Base-by-base conservation (phyloP, 1,139 yeast species). In the Kazachstania sp. region DNA sequence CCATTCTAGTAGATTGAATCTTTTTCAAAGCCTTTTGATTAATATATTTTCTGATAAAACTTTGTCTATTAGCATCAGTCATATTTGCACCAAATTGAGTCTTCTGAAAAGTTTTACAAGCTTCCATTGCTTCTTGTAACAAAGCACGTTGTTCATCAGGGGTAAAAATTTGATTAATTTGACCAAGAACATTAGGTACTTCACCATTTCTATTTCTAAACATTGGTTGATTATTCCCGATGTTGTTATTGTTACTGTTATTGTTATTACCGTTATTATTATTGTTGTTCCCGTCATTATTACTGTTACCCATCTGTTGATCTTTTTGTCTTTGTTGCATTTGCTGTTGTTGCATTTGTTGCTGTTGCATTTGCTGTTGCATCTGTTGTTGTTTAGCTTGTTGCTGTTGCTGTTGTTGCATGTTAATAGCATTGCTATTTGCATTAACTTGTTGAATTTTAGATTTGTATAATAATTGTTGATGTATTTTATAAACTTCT, bases 11-110 rank as follows among this genome's bases (percentile, higher is more conserved):
- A 28, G 57, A 54, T 44, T 64, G 68, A 37, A 63, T 54, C 51
- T 69, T 71, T 48, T 67, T 70, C 43, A 71, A 63, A 39, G 71
- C 73, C 46, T 66, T 66, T 48, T 67, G 71, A 48, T 71, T 72
- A 41, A 65, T 63, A 49, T 62, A 65, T 42, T 63, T 64, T 49
- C 63, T 61, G 30, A 65, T 63, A 42, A 63, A 60, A 44, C 51
- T 57, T 40, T 60, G 64, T 44, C 56, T 55, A 39, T 55, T 57
- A 5, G 59, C 52, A 45, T 60, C 61, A 20, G 59, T 56, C 58
- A 58, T 54, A 30, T 54, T 54, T 37, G 53, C 50, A 16, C 62
- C 62, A 36, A 52, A 60, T 38, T 57, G 62, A 3, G 59, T 55
- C 46, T 54, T 58, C 46, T 58, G 61, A 37, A 59, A 60, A 41